Base-by-base conservation (phyloP, 768 basidiomycete species). In the Psilocybe tampanensis region DNA sequence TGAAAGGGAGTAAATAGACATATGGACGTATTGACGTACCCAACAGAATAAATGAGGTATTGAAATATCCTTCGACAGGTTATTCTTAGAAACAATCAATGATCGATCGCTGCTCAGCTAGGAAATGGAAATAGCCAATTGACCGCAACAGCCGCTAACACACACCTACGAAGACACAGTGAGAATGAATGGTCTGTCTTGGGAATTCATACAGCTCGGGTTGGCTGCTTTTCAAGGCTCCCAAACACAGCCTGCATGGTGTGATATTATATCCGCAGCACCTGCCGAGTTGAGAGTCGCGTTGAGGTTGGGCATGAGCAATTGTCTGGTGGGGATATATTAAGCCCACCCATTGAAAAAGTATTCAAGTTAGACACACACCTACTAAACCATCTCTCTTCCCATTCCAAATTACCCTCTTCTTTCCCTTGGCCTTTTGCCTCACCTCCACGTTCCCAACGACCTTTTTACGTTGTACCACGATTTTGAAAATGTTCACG, bases 251-350 rank as follows among this genome's bases (percentile, higher is more conserved):
- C 41, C 51, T 57, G 59, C 2, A 29, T 29, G 24, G 56, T 60
- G 55, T 59, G 59, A 54, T 59, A 49, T 33, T 55, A 23, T 29
- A 29, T 66, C 62, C 63, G 62, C 65, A 66, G 65, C 60, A 64
- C 51, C 33, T 53, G 29, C 29, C 29, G 29, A 29, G 29, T 29
- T 29, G 29, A 29, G 29, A 29, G n/a, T n/a, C 29, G 29, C 5
- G 5, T 29, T 29, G 29, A 29, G 9, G 29, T 29, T 29, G 29
- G 29, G 29, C 29, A 29, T 29, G 29, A 29, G 29, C 29, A 29
- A 29, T 4, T 55, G 26, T 34, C 32, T 36, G 44, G 24, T 39
- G 52, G 49, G 55, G 52, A 58, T 65, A 64, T 66, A 66, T 59
- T 65, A 64, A 59, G 60, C 43, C 39, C 47, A 32, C 22, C 15